Percentiles rank a stretch among this genome's conserved stretches.
Conservation (phyloP, 495 filamentous ascomycete species). For the Chaetomium cochliodes region DNA sequence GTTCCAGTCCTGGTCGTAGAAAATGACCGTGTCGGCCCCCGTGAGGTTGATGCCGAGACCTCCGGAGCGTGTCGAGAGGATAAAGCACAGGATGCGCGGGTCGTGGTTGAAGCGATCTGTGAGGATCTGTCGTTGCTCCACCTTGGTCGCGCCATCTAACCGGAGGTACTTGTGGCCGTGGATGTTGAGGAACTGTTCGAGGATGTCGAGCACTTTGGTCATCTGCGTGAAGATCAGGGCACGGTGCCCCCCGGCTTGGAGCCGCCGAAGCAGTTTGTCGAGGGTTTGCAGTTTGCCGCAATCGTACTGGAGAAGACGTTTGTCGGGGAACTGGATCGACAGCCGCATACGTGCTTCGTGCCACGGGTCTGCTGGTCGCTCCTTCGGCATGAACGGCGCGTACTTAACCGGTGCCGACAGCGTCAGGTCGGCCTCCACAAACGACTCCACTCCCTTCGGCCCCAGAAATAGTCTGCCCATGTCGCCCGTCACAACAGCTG, state of each 20-base stretch:
- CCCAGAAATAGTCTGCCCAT: slow-evolving; percentile 66
- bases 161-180: slow-evolving; percentile 91
- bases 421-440: slow-evolving; percentile 52
- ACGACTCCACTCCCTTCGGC: slow-evolving; percentile 55
- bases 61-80: slow-evolving; percentile 90
- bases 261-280: slow-evolving; percentile 77
- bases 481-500: slow-evolving; percentile 78
- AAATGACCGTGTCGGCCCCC: slow-evolving; percentile 96
- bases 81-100: slow-evolving; percentile 86
- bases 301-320: slow-evolving; percentile 91
- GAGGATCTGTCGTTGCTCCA: slow-evolving; percentile 91
- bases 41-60: slow-evolving; percentile 96
- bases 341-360: slow-evolving; percentile 91
- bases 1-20: slow-evolving; percentile 99
- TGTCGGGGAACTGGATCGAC: slow-evolving; percentile 96
- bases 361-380: slow-evolving; percentile 68
- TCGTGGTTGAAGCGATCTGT: slow-evolving; percentile 98
- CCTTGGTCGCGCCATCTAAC: slow-evolving; percentile 89
- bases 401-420: slow-evolving; percentile 47
- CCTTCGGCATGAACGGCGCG: slow-evolving; percentile 52
- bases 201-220: slow-evolving; percentile 96
- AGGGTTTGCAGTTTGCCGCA: slow-evolving; percentile 95
- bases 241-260: slow-evolving; percentile 87
- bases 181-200: slow-evolving; percentile 97
- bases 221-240: slow-evolving; percentile 99